Evolutionary conservation across 306 rosid genomes (phyloP), one percentile per base, ranked within the genome.

Genomic region (Amphicarpaea edgeworthii): DNA sequence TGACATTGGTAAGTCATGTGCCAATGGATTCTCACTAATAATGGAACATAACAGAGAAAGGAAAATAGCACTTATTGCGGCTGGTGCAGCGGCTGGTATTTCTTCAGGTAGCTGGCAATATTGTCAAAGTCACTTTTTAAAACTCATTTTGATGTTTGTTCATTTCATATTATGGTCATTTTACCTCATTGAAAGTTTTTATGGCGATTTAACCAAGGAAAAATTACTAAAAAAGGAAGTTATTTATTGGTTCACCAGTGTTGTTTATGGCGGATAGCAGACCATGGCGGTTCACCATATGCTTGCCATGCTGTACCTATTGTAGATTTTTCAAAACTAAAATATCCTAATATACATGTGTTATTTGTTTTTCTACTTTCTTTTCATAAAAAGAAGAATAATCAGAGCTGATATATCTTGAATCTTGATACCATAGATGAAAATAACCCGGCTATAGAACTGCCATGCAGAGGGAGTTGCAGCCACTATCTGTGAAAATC

Each of bases 21-120:
- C 99, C 76, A 80, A 90, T 11, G 97, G 99, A 41, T 92, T 95
- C 88, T 95, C 97, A 17, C 63, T 89, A 47, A 85, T 90, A 93
- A 95, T 95, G 97, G 99, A 92, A 82, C 93, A 90, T 86, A 92
- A 92, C 79, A 85, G 96, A 79, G 97, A 92, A 83, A 89, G 93
- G 86, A 86, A 69, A 85, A 92, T 90, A 73, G 99, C 99, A 62
- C 97, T 95, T 70, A 88, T 95, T 84, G 99, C 99, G 47, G 99
- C 99, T 28, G 99, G 99, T 67, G 99, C 97, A 34, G 97, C 97
- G 0, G 97, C 97, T 47, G 97, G 97, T 68, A 95, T 95, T 78
- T 86, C 97, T 83, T 95, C 97, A 81, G 97, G 98, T 94, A 83
- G 17, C 64, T 34, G 49, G 49, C 50, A 72, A 72, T 73, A 66